These are phyloP conservation scores for Moesziomyces antarcticus DNA, from an alignment of 1,284 basidiomycete species.

Conservation along the genomic window DNA sequence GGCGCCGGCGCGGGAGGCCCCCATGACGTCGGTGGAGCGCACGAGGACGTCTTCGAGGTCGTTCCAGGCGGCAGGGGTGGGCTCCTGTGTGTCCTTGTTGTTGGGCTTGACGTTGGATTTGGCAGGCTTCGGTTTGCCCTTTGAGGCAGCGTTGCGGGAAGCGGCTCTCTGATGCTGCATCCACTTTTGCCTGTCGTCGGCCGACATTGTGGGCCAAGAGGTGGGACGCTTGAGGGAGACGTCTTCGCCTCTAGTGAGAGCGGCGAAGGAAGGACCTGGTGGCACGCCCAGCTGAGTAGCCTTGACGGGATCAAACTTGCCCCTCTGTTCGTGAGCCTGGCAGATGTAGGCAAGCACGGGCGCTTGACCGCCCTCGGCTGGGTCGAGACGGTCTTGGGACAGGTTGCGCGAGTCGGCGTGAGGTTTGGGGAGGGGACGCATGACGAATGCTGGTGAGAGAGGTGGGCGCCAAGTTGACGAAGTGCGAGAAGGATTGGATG, in stretches of 20 bases:
- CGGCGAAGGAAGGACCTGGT: slow-evolving; percentile 71
- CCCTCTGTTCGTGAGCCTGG: slow-evolving; percentile 80
- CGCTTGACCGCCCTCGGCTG: slow-evolving; percentile 32
- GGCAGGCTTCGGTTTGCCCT: slow-evolving; percentile 68
- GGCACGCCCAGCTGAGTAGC: slow-evolving; percentile 78
- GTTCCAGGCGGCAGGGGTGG: slow-evolving; percentile 69
- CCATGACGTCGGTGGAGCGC: slow-evolving; percentile 64
- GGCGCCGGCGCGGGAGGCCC: slow-evolving; percentile 78
- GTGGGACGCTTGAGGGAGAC: slow-evolving; percentile 69
- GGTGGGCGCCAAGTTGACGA: slow-evolving; percentile 26
- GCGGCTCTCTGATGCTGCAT: slow-evolving; percentile 69
- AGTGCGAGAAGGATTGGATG: slow-evolving; percentile 3
- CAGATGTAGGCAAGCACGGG: slow-evolving; percentile 74
- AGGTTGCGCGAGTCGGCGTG: slow-evolving; percentile 15
- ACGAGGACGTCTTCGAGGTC: slow-evolving; percentile 41
- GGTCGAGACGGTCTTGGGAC: slow-evolving; percentile 15
- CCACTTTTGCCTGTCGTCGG: slow-evolving; percentile 46
- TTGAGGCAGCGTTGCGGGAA: slow-evolving; percentile 57
- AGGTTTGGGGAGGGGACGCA: slow-evolving; percentile 20
- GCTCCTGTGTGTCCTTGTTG: slow-evolving; percentile 53
- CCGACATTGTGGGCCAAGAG: slow-evolving; percentile 41
- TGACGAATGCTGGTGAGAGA: slow-evolving; percentile 34
- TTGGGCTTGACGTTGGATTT: slow-evolving; percentile 12
- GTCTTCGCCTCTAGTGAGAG: slow-evolving; percentile 69
- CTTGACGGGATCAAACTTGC: slow-evolving; percentile 82